phyloP scores from a whole-genome alignment of 768 basidiomycete genomes.

The Lactarius sanguifluus region DNA sequence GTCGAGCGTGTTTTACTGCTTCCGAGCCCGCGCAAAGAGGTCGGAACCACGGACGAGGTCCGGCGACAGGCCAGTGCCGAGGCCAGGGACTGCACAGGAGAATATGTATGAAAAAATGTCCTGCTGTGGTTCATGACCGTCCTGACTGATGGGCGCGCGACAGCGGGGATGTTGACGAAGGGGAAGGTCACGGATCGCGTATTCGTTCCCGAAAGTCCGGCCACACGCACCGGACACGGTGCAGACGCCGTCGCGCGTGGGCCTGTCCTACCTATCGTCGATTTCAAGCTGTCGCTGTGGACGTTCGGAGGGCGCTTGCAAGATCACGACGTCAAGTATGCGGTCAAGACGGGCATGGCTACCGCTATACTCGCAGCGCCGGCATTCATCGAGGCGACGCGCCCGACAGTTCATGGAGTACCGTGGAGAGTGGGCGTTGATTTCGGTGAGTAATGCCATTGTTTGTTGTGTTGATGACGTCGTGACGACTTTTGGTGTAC shows the following conservation, averaged over 20 bases:
- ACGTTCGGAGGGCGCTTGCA: constrained; percentile 58
- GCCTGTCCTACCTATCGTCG: constrained; percentile 61
- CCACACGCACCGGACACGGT: constrained; percentile 86
- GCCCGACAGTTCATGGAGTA: constrained; percentile 78
- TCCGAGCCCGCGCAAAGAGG: constrained; percentile 13
- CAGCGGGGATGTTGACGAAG: constrained; percentile 52
- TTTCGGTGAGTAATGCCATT: constrained; percentile 60
- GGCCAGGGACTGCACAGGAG: constrained; percentile 32
- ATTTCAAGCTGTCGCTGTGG: constrained; percentile 74
- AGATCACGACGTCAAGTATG: constrained; percentile 81
- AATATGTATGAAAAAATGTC: constrained; percentile 32
- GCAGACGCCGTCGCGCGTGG: constrained; percentile 66
- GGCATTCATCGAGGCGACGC: constrained; percentile 79
- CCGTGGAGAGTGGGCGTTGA: constrained; percentile 93
- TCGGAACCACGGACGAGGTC: background rate
- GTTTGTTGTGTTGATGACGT: constrained; percentile 10
- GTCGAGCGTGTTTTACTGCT: constrained; percentile 38
- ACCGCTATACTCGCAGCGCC: constrained; percentile 81
- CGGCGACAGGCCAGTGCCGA: constrained; percentile 15
- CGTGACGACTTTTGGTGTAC: background rate
- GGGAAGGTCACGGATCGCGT: constrained; percentile 42
- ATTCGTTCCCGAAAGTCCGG: constrained; percentile 76
- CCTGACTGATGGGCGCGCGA: constrained; percentile 8
- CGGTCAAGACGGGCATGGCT: constrained; percentile 84
- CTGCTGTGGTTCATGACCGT: background rate